phyloP scores from a whole-genome alignment of 2,329 filamentous ascomycete species.

The Stemphylium vesicarium region DNA sequence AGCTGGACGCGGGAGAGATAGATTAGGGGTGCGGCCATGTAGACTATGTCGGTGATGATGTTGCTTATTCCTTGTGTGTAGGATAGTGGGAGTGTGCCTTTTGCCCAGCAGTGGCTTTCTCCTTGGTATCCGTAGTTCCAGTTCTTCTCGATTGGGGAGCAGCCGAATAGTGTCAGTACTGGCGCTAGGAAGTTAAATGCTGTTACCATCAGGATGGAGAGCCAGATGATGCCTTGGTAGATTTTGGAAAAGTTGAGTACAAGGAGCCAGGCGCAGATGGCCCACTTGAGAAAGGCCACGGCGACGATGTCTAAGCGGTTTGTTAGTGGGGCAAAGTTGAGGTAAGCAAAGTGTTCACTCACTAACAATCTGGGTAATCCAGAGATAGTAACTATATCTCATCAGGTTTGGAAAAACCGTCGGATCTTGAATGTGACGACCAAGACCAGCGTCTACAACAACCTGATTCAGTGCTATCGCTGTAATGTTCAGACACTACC shows the following conservation, averaged over 20 bases:
- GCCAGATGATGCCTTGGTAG: slow-evolving; percentile 35
- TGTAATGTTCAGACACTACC: slow-evolving; percentile 24
- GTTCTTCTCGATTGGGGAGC: slow-evolving; percentile 34
- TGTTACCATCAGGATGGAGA: slow-evolving; percentile 35
- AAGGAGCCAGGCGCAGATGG: slow-evolving; percentile 40
- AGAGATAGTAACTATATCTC: slow-evolving; percentile 31
- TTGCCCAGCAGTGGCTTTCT: slow-evolving; percentile 30
- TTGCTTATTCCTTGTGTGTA: slow-evolving; percentile 39
- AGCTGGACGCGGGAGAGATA: slow-evolving; percentile 36
- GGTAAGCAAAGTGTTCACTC: background rate
- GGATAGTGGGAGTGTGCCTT: slow-evolving; percentile 25
- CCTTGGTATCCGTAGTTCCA: slow-evolving; percentile 32
- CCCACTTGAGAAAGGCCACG: slow-evolving; percentile 39
- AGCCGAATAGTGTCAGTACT: slow-evolving; percentile 33
- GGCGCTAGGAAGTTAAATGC: slow-evolving; percentile 37
- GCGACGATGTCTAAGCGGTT: slow-evolving; percentile 26
- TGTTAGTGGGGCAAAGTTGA: background rate
- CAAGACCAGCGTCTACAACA: slow-evolving; percentile 26
- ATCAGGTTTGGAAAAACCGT: slow-evolving; percentile 22
- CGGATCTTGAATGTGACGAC: slow-evolving; percentile 34
- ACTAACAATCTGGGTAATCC: slow-evolving; percentile 33
- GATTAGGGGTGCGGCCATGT: slow-evolving; percentile 36
- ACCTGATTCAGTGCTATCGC: slow-evolving; percentile 20
- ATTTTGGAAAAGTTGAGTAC: slow-evolving; percentile 36
- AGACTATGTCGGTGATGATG: slow-evolving; percentile 38